Evolutionary conservation across 768 basidiomycete species (phyloP), one percentile per base, ranked within the genome.

Genomic region (Dendrothele bispora): DNA sequence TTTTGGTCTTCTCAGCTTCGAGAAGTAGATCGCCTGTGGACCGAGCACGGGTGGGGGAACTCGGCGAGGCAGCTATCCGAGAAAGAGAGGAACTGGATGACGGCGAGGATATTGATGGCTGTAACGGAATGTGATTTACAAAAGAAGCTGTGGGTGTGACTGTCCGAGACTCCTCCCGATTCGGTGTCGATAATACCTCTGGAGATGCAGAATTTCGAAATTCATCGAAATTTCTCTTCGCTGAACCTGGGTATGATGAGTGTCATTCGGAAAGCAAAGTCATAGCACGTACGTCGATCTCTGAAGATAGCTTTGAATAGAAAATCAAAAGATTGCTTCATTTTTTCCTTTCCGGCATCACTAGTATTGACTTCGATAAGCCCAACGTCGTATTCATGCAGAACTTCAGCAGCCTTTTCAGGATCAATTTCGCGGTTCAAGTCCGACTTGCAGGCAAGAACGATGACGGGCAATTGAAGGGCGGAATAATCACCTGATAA

Each of bases 381-480:
- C 7, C 91, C 90, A 7, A 86, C 80, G 55, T 90, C 85, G 62
- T 86, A 86, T 27, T 71, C 67, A 27, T 75, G 67, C 34, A 87
- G 71, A 34, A 84, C 62, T 17, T 65, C 69, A 18, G 70, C 55
- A 4, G 81, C 83, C 39, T 65, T 66, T 44, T 72, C 66, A 8
- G 86, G 80, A 53, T 85, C 75, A n/a, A 91, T 72, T 32, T 69
- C 70, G 30, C 69, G 71, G 17, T 73, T 72, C 17, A 86, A 68
- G 59, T 95, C 90, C 5, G 85, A 84, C 64, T 97, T 98, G 71
- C 93, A 92, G 4, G 90, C 91, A 12, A 98, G 72, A 11, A 92
- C 87, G 37, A 95, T 75, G 21, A 79, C 69, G 7, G 88, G 79
- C 29, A 87, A 67, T 49, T 77, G 78, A 59, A 81, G 67, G 43